phyloP scores from a whole-genome alignment of 1,139 yeast genomes.

The Barnettozyma hawaiiensis region DNA sequence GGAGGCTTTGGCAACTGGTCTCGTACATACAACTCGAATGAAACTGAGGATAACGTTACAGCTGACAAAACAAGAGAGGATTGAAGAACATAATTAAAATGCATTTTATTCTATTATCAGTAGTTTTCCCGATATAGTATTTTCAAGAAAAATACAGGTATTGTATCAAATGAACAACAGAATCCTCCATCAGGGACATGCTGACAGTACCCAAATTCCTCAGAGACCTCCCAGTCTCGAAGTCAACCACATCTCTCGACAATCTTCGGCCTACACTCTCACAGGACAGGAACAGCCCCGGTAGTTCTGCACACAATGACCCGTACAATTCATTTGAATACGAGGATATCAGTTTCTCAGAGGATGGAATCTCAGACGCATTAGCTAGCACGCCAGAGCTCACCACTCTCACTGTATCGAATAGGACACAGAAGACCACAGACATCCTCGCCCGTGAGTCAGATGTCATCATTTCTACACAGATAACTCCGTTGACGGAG shows the following conservation, averaged over 20 bases:
- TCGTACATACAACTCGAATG: constrained; percentile 7
- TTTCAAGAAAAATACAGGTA: too few species aligned
- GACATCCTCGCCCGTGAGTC: constrained; percentile 69
- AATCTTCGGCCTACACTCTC: background rate
- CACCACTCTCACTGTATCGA: constrained; percentile 2
- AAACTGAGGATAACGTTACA: background rate
- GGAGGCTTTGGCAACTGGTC: constrained; percentile 2
- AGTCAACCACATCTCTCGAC: constrained; percentile 11
- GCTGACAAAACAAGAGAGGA: background rate
- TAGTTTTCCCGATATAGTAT: too few species aligned
- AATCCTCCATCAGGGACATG: too few species aligned
- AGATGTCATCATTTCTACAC: constrained; percentile 67
- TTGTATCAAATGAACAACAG: too few species aligned
- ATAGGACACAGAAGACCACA: constrained; percentile 16
- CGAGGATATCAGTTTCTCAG: constrained; percentile 23
- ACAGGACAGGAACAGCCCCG: background rate
- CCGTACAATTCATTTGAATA: constrained; percentile 21
- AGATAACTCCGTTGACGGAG: constrained; percentile 63
- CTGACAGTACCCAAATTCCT: background rate
- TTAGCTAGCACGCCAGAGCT: constrained; percentile 1
- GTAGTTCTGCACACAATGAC: background rate
- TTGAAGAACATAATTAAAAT: background rate
- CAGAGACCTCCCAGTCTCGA: background rate
- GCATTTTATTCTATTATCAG: background rate
- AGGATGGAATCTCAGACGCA: background rate